These are phyloP conservation scores for Fonsecaea nubica DNA, from an alignment of 2,329 filamentous ascomycete genomes.

Conservation along the genomic window DNA sequence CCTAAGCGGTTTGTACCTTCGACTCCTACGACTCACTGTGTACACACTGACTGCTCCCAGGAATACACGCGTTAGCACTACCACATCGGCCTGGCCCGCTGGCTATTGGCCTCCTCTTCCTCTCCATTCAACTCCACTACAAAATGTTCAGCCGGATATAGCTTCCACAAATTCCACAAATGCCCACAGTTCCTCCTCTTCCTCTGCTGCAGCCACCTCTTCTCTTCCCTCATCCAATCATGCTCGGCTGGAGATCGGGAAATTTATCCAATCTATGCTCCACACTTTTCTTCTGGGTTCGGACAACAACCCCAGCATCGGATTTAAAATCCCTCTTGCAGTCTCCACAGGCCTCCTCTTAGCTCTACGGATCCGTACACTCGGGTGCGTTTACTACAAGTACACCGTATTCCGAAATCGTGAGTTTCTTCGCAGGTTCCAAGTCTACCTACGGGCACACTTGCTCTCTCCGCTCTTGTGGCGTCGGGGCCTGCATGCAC, in stretches of 20 bases:
- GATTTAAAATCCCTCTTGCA: background rate
- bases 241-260: background rate
- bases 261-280: background rate
- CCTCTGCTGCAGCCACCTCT: background rate
- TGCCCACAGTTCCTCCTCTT: background rate
- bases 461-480: background rate
- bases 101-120: background rate
- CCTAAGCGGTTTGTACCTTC: background rate
- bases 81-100: background rate
- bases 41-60: background rate
- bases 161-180: background rate
- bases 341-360: too few species aligned
- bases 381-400: background rate
- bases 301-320: background rate
- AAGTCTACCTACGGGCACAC: background rate
- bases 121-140: background rate
- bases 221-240: background rate
- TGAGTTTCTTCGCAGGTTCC: background rate
- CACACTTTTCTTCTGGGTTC: background rate
- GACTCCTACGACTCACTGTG: too few species aligned
- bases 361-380: background rate
- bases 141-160: background rate
- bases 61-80: background rate
- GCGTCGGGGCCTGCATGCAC: background rate
- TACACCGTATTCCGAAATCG: background rate